Evolutionary conservation across 2,329 filamentous ascomycete genomes (phyloP).

Genomic region (Chalara sp.): DNA sequence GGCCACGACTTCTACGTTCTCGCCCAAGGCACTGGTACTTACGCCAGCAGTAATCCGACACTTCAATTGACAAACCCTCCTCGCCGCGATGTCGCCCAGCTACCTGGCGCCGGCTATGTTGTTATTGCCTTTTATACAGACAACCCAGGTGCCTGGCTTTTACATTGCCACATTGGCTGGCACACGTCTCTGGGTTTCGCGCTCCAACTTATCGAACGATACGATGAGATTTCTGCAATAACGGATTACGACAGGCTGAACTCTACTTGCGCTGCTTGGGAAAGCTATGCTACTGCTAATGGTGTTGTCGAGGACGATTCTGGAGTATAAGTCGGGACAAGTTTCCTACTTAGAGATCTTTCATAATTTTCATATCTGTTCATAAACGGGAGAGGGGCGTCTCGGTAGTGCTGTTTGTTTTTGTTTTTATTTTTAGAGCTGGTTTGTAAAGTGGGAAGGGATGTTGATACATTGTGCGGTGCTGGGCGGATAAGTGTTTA

Average conservation of each 20-base stretch:
- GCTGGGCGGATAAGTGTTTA: no score
- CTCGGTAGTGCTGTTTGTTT: no score
- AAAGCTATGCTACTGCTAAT: conserved; percentile 9
- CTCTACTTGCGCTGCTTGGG: conserved; percentile 17
- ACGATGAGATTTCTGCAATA: conserved; percentile 16
- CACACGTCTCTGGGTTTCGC: conserved; percentile 48
- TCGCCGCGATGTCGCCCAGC: conserved; percentile 41
- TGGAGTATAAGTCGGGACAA: conserved; percentile 22
- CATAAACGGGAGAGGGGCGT: no score
- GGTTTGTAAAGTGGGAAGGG: no score
- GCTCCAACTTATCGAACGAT: conserved; percentile 40
- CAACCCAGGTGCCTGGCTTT: conserved; percentile 44
- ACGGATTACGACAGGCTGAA: conserved; percentile 10
- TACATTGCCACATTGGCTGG: no score
- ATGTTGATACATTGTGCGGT: no score
- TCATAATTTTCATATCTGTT: no score
- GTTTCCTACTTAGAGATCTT: no score
- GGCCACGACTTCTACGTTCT: no score
- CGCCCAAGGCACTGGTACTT: no score
- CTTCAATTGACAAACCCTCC: conserved; percentile 38
- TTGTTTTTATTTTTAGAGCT: no score
- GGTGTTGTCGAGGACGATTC: conserved; percentile 19
- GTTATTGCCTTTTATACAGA: conserved; percentile 39
- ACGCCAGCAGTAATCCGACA: no score
- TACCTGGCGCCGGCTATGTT: conserved; percentile 33